Percentiles rank a stretch among this genome's conserved stretches.
These are phyloP conservation scores for Lecanicillium sp. DNA, from an alignment of 2,329 filamentous ascomycete genomes.

Conservation along the genomic window DNA sequence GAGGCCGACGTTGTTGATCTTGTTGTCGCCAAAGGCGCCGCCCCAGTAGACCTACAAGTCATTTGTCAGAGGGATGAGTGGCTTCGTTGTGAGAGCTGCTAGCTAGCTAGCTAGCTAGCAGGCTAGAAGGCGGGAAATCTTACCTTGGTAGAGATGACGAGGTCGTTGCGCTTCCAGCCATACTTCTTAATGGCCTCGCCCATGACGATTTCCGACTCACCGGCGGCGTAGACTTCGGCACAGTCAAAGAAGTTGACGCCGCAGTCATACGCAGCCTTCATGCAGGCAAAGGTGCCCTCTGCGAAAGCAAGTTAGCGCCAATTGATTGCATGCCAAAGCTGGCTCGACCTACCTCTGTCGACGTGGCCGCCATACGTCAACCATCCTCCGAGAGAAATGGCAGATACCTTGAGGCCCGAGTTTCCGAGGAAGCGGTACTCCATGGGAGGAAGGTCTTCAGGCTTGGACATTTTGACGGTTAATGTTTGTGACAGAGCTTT, in stretches of 20 bases:
- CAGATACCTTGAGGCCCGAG: constrained; percentile 65
- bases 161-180: constrained; percentile 52
- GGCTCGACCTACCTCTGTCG: constrained; percentile 50
- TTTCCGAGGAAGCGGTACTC: constrained; percentile 64
- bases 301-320: not conserved
- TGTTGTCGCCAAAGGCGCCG: constrained; percentile 47
- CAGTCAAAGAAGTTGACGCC: constrained; percentile 58
- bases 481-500: not conserved
- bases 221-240: constrained; percentile 48
- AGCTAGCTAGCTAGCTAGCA: not conserved
- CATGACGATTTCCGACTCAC: constrained; percentile 56
- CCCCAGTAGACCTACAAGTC: constrained; percentile 54
- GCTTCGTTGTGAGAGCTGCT: not conserved
- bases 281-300: constrained; percentile 45
- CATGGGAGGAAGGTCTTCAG: constrained; percentile 45
- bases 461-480: constrained; percentile 26
- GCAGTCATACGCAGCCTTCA: constrained; percentile 52
- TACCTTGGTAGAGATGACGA: constrained; percentile 54
- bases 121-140: constrained; percentile 1
- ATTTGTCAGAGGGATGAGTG: not conserved
- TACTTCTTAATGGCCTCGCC: constrained; percentile 51
- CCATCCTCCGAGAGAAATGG: constrained; percentile 64
- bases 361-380: constrained; percentile 70
- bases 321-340: too few species aligned
- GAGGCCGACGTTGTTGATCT: constrained; percentile 58